These are phyloP conservation scores for Phaeosphaeriaceae sp. DNA, from an alignment of 2,329 filamentous ascomycete species.

Conservation along the genomic window DNA sequence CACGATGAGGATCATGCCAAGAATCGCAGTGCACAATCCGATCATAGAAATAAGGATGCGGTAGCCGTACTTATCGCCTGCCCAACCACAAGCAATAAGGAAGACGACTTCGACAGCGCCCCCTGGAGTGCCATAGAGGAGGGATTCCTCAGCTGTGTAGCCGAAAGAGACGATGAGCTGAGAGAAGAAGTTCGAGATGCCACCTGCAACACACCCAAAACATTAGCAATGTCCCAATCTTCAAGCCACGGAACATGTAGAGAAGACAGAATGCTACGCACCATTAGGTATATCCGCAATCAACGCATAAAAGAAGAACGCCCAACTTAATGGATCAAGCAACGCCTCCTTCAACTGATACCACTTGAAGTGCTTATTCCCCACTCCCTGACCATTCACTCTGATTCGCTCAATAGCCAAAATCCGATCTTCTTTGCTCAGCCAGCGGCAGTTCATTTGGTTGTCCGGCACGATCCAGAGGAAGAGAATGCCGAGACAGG, in stretches of 20 bases:
- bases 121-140: conserved; percentile 71
- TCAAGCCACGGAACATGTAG: too few species aligned
- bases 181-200: conserved; percentile 68
- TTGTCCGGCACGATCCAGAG: conserved; percentile 63
- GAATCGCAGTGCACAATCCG: conserved; percentile 62
- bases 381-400: conserved; percentile 78
- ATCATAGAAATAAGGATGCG: conserved; percentile 64
- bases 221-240: conserved; percentile 15
- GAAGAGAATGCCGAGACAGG: conserved; percentile 52
- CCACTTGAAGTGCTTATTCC: conserved; percentile 73
- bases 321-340: conserved; percentile 66
- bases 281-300: conserved; percentile 67
- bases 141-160: conserved; percentile 67
- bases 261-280: conserved; percentile 10
- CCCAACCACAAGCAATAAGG: conserved; percentile 63
- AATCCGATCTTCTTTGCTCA: conserved; percentile 71
- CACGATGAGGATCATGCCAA: conserved; percentile 71
- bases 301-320: conserved; percentile 65
- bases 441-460: conserved; percentile 67
- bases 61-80: conserved; percentile 65
- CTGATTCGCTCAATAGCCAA: conserved; percentile 76
- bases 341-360: conserved; percentile 70
- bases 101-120: conserved; percentile 71
- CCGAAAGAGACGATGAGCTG: conserved; percentile 70
- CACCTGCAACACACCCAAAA: too few species aligned